Evolutionary conservation across 257 asterid species (phyloP).

Genomic region (Hygrophila difformis): DNA sequence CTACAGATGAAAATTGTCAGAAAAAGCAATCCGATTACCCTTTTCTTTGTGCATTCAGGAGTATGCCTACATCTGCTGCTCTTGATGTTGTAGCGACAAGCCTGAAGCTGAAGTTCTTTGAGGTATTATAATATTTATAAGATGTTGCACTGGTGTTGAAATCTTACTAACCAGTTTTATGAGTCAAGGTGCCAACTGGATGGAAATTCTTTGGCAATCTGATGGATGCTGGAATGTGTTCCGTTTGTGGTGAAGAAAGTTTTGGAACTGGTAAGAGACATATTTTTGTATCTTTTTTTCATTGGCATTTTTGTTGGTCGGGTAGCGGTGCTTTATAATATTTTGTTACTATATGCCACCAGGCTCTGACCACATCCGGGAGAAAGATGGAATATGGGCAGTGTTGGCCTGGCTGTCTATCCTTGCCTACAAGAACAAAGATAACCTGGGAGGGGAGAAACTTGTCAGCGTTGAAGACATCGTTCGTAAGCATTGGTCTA

Average conservation of each 20-base stretch:
- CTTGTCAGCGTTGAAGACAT: slow-evolving; percentile 88
- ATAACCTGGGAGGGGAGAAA: slow-evolving; percentile 60
- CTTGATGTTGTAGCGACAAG: slow-evolving; percentile 91
- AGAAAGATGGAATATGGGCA: slow-evolving; percentile 99
- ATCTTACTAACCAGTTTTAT: slow-evolving; percentile 16
- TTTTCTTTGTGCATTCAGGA: slow-evolving; percentile 44
- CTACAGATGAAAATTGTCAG: background rate
- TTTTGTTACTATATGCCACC: slow-evolving; percentile 16
- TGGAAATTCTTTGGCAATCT: slow-evolving; percentile 98
- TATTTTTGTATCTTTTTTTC: slow-evolving; percentile 2
- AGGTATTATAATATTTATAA: slow-evolving; percentile 38
- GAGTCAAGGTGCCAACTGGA: slow-evolving; percentile 87
- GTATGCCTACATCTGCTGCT: slow-evolving; percentile 99
- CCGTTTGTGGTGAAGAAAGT: slow-evolving; percentile 99
- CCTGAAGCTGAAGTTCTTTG: slow-evolving; percentile 84
- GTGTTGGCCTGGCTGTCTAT: slow-evolving; percentile 96
- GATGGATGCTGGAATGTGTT: slow-evolving; percentile 99
- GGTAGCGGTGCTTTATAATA: slow-evolving; percentile 6
- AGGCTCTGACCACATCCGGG: slow-evolving; percentile 98
- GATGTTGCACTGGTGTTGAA: slow-evolving; percentile 14
- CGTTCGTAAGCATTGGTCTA: slow-evolving; percentile 92
- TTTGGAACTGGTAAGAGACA: slow-evolving; percentile 99
- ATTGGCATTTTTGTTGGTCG: background rate
- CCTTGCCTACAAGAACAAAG: slow-evolving; percentile 82
- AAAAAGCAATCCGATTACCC: slow-evolving; percentile 7